These are phyloP conservation scores for Physaria fendleri DNA, from an alignment of 345 rosid species.

Conservation along the genomic window DNA sequence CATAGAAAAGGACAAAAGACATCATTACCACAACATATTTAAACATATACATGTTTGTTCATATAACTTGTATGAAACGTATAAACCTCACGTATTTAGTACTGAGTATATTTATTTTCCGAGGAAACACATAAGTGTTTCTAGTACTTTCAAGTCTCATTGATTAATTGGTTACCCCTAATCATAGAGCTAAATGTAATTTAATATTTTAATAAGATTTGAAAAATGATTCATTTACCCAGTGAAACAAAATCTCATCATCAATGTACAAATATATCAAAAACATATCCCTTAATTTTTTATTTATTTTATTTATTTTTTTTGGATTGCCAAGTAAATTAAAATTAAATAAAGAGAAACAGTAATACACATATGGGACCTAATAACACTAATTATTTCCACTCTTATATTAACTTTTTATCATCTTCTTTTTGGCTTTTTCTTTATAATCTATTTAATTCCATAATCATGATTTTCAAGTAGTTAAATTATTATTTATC, in stretches of 20 bases:
- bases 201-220: too few relatives aligned
- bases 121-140: too few relatives aligned
- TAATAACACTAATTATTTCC: constrained; percentile 22
- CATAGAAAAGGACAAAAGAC: too few relatives aligned
- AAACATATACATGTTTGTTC: too few relatives aligned
- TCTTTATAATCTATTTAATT: constrained; percentile 16
- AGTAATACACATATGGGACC: constrained; percentile 32
- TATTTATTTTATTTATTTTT: constrained; percentile 8
- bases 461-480: constrained; percentile 24
- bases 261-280: not conserved
- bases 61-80: too few relatives aligned
- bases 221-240: constrained; percentile 2
- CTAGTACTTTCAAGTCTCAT: too few relatives aligned
- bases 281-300: constrained; percentile 7
- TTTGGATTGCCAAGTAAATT: constrained; percentile 21
- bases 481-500: constrained; percentile 9
- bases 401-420: constrained; percentile 13
- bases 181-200: too few relatives aligned
- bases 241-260: constrained; percentile 12
- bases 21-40: too few relatives aligned
- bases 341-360: constrained; percentile 5
- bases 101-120: too few relatives aligned
- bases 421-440: constrained; percentile 19
- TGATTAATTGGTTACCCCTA: too few relatives aligned
- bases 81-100: too few relatives aligned